Evolutionary conservation across 495 filamentous ascomycete species (phyloP).

Genomic region (Barbatosphaeria neglecta): DNA sequence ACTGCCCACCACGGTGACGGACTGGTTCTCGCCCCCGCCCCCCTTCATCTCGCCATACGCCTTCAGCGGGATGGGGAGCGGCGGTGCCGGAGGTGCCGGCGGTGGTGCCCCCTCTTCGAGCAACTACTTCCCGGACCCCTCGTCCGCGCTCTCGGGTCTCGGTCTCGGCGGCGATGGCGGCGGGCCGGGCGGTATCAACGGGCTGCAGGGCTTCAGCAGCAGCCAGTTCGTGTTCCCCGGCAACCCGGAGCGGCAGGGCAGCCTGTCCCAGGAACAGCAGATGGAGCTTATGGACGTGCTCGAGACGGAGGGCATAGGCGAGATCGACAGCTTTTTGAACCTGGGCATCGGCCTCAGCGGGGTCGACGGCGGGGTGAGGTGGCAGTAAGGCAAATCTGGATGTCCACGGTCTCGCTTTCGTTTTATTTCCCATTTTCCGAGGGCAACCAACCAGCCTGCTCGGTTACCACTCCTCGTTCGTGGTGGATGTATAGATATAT

Average conservation of each 20-base stretch:
- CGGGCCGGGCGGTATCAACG: background rate
- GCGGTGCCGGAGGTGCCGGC: slow-evolving; percentile 5
- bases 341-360: slow-evolving; percentile 13
- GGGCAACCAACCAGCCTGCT: too few relatives aligned
- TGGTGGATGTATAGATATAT: too few relatives aligned
- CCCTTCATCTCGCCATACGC: slow-evolving; percentile 39
- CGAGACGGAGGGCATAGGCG: slow-evolving; percentile 50
- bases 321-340: slow-evolving; percentile 51
- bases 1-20: slow-evolving; percentile 19
- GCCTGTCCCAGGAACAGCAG: slow-evolving; percentile 60
- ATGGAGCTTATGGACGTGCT: slow-evolving; percentile 56
- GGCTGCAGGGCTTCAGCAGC: slow-evolving; percentile 25
- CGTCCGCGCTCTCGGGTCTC: slow-evolving; percentile 4
- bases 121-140: slow-evolving; percentile 27
- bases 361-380: slow-evolving; percentile 4
- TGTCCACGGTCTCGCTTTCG: too few relatives aligned
- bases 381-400: too few relatives aligned
- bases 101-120: slow-evolving; percentile 1
- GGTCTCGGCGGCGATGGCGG: slow-evolving; percentile 1
- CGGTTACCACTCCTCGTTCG: too few relatives aligned
- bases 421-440: too few relatives aligned
- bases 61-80: slow-evolving; percentile 36
- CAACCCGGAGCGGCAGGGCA: slow-evolving; percentile 40
- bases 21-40: slow-evolving; percentile 39
- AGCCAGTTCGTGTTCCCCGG: slow-evolving; percentile 16